phyloP scores from a whole-genome alignment of 192 early-diverging fungal species.

The Coemansia sp. region DNA sequence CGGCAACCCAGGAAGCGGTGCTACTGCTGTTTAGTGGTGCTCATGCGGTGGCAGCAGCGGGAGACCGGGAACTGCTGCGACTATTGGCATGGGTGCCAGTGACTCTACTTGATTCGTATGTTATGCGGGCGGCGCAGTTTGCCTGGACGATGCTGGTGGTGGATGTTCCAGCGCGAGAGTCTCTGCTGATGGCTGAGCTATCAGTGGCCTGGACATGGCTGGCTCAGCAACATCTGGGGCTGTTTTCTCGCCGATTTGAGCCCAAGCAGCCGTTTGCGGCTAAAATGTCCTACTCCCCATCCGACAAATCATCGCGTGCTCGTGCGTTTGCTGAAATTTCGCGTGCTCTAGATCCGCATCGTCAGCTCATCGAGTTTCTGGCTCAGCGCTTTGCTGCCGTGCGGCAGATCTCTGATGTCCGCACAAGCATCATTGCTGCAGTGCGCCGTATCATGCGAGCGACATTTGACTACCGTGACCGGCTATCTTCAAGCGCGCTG shows the following conservation, averaged over 20 bases:
- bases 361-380: constrained; percentile 84
- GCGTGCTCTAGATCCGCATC: constrained; percentile 68
- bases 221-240: constrained; percentile 71
- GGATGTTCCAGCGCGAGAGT: constrained; percentile 68
- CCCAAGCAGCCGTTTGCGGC: constrained; percentile 75
- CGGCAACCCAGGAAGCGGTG: constrained; percentile 11
- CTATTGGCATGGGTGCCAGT: constrained; percentile 87
- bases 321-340: constrained; percentile 62
- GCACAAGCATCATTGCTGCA: constrained; percentile 72
- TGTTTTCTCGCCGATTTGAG: constrained; percentile 65
- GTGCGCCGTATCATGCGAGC: constrained; percentile 78
- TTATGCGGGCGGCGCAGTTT: constrained; percentile 77
- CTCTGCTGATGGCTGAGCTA: constrained; percentile 81
- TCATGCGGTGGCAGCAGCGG: constrained; percentile 19
- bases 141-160: constrained; percentile 91
- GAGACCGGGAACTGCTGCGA: constrained; percentile 63
- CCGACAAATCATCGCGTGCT: constrained; percentile 71
- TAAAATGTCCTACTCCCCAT: constrained; percentile 91
- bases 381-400: constrained; percentile 79
- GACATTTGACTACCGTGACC: constrained; percentile 57
- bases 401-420: constrained; percentile 60
- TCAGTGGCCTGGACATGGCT: constrained; percentile 81
- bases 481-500: constrained; percentile 64
- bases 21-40: constrained; percentile 33
- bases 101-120: constrained; percentile 69